Conservation (phyloP, 768 basidiomycete species). For the Lactarius psammicola region DNA sequence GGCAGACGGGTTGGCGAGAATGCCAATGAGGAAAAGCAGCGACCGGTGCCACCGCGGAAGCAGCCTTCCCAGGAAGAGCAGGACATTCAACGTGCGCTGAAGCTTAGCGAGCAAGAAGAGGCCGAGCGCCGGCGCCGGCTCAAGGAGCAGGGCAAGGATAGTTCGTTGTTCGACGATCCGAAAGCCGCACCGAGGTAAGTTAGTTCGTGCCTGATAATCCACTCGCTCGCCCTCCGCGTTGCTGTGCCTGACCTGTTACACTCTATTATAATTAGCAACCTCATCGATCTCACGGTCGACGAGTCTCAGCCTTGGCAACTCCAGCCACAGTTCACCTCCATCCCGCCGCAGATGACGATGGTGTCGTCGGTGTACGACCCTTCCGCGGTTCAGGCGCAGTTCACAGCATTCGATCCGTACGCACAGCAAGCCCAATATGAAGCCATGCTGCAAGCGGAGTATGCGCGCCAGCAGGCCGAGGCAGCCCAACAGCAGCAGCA, state of each 20-base stretch:
- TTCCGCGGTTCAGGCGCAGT: constrained; percentile 37
- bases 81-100: constrained; percentile 76
- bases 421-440: constrained; percentile 88
- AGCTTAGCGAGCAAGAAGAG: constrained; percentile 89
- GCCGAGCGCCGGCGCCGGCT: constrained; percentile 57
- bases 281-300: constrained; percentile 24
- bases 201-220: constrained; percentile 44
- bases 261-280: constrained; percentile 13
- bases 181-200: constrained; percentile 43
- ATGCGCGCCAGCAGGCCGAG: constrained; percentile 62
- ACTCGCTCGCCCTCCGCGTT: neutral
- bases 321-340: constrained; percentile 29
- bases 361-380: constrained; percentile 10
- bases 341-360: constrained; percentile 26
- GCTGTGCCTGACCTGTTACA: constrained; percentile 2
- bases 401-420: constrained; percentile 85
- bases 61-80: constrained; percentile 58
- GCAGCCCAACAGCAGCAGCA: constrained; percentile 39
- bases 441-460: constrained; percentile 70
- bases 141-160: constrained; percentile 68
- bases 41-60: constrained; percentile 31
- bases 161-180: constrained; percentile 76
- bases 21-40: constrained; percentile 33
- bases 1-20: constrained; percentile 41
- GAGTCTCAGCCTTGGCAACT: constrained; percentile 30